Evolutionary conservation across 345 rosid genomes (phyloP), one percentile per base, ranked within the genome.

Genomic region (Acer saccharum): DNA sequence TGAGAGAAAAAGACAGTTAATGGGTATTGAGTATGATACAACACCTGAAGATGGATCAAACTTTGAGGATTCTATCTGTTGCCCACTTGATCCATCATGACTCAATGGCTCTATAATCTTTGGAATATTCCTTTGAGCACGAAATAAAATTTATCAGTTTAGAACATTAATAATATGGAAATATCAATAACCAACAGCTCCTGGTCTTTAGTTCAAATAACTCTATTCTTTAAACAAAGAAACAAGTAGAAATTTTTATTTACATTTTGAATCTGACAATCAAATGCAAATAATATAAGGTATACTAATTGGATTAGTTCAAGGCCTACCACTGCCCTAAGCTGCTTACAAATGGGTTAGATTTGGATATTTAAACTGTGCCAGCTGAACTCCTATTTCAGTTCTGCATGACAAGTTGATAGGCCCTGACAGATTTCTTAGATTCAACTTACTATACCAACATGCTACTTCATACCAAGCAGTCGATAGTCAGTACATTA

Each of bases 31-130:
- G 64, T 60, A 8, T 20, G 64, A 60, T 41, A 64, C 75, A 64
- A 65, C 50, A 92, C 99, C 99, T 86, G 95, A 86, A 46, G 91
- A 88, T 75, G 86, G 88, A 86, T 93, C 93, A 62, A 86, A 74
- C 54, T 76, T 80, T 7, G 97, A 88, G 78, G 97, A 82, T 81
- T 89, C 90, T 75, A 96, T 88, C 54, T 87, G 92, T 66, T 91
- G 95, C 64, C 93, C 87, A 43, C 89, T 87, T 20, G 95, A 87
- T 81, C 99, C 99, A 87, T 94, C 98, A 3, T 81, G 87, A 80
- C 98, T 92, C 79, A 91, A 74, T 46, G 88, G 87, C 68, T 90
- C 97, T 65, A 94, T 83, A 6, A 96, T 90, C 90, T 82, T 87
- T 11, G 98, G 97, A 60, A 78, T 63, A 82, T 94, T 94, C 83